Percentiles rank a stretch among this genome's conserved stretches.
These are phyloP conservation scores for Pyrus hybrid DNA, from an alignment of 331 rosid genomes.

Conservation along the genomic window DNA sequence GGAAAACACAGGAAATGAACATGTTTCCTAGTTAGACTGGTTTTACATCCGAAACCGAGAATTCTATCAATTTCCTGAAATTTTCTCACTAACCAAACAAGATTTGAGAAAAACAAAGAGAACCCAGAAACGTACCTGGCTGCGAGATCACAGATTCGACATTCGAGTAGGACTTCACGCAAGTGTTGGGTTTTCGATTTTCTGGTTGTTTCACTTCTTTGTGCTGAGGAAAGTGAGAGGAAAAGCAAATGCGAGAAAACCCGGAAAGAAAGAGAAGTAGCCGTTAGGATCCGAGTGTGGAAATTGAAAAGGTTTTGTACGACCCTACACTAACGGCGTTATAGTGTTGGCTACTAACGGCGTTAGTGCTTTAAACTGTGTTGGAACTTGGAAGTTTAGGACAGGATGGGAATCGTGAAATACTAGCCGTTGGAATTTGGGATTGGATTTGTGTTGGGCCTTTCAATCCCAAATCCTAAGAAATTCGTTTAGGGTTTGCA, in stretches of 20 bases:
- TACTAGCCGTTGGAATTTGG: not conserved
- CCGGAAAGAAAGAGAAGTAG: conserved; percentile 3
- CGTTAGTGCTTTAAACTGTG: conserved; percentile 3
- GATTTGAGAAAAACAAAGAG: not conserved
- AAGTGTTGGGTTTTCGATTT: conserved; percentile 2
- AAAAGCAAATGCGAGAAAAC: not conserved
- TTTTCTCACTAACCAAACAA: conserved; percentile 16
- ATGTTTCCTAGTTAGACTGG: not conserved
- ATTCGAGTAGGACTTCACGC: not conserved
- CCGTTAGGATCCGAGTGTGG: conserved; percentile 18
- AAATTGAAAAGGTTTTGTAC: not conserved
- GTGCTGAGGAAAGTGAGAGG: conserved; percentile 5
- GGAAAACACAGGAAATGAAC: not conserved
- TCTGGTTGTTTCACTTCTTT: not conserved
- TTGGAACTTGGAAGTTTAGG: not conserved
- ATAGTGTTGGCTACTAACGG: not conserved
- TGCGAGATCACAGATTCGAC: conserved; percentile 11
- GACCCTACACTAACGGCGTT: not conserved
- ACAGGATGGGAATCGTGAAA: not conserved
- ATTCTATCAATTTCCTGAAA: not conserved
- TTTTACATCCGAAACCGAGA: not conserved
- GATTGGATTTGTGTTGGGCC: not conserved
- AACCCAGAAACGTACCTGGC: conserved; percentile 38
- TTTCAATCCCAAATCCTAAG: not conserved
- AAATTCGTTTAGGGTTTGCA: not conserved